Evolutionary conservation across 2,329 filamentous ascomycete genomes (phyloP).

Genomic region (Aspergillus sp.): DNA sequence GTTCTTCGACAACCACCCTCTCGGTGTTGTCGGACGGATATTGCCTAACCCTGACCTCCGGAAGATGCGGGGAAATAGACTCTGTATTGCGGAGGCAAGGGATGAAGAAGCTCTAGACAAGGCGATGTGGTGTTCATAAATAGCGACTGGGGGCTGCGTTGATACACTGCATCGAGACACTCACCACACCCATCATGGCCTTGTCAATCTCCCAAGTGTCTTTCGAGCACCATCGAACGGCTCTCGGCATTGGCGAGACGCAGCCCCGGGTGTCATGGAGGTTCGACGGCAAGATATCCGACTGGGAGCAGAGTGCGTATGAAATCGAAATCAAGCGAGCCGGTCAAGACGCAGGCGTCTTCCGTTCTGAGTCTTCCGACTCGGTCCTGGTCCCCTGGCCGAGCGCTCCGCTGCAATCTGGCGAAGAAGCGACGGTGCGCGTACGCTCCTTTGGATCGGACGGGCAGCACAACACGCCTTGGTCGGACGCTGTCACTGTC

Average conservation of each 20-base stretch:
- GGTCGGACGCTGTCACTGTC: slow-evolving; percentile 27
- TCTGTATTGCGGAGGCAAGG: background rate
- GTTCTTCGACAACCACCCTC: background rate
- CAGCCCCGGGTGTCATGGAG: slow-evolving; percentile 24
- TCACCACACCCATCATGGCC: slow-evolving; percentile 4
- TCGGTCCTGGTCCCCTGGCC: slow-evolving; percentile 25
- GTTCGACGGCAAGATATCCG: slow-evolving; percentile 15
- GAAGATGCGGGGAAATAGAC: background rate
- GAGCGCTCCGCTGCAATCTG: slow-evolving; percentile 10
- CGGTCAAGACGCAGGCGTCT: slow-evolving; percentile 3
- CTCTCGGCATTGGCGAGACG: slow-evolving; percentile 14
- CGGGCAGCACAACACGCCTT: slow-evolving; percentile 19
- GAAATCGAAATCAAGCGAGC: slow-evolving; percentile 12
- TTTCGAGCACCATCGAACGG: slow-evolving; percentile 17
- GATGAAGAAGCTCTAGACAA: background rate
- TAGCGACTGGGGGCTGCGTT: background rate
- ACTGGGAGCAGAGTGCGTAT: slow-evolving; percentile 21
- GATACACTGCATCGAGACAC: background rate
- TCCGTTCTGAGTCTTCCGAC: slow-evolving; percentile 12
- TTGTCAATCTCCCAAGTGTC: slow-evolving; percentile 13
- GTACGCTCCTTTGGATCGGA: slow-evolving; percentile 6
- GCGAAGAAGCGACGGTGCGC: slow-evolving; percentile 12
- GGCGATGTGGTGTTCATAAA: too few relatives aligned
- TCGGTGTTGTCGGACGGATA: background rate
- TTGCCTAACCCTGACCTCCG: background rate